These are phyloP conservation scores for Hirsutella minnesotensis DNA, from an alignment of 2,329 filamentous ascomycete genomes.

Conservation along the genomic window DNA sequence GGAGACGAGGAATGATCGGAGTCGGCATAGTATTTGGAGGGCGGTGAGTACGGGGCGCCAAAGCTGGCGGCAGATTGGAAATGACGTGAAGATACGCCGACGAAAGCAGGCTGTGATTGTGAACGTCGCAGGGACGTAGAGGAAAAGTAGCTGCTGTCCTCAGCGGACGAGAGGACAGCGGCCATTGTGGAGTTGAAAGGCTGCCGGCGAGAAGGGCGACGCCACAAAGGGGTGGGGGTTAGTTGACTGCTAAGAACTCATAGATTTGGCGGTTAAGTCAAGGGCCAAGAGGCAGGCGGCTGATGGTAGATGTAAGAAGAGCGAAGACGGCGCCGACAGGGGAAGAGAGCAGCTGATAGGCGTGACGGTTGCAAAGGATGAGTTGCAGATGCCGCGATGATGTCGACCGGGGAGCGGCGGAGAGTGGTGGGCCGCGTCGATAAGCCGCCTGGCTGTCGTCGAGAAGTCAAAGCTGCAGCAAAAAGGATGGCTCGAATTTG, in stretches of 20 bases:
- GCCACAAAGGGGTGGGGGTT: background rate
- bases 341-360: background rate
- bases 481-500: background rate
- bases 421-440: background rate
- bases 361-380: background rate
- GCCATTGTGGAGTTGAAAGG: conserved; percentile 31
- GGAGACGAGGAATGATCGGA: conserved; percentile 44
- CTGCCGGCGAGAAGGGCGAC: conserved; percentile 1
- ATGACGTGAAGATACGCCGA: conserved; percentile 29
- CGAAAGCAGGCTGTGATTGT: conserved; percentile 47
- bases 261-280: background rate
- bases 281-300: background rate
- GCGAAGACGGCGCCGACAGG: background rate
- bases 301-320: background rate
- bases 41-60: conserved; percentile 32
- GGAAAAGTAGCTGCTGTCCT: conserved; percentile 46
- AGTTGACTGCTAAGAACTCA: background rate
- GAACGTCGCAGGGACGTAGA: conserved; percentile 43
- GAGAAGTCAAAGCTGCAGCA: background rate
- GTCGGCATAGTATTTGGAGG: conserved; percentile 29
- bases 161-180: conserved; percentile 38
- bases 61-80: conserved; percentile 32
- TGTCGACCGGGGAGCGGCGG: background rate
- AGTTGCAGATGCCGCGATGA: background rate
- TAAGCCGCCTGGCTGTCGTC: background rate